A percentile compares a stretch with the other conserved stretches of the same genome.
Conservation (phyloP, 345 rosid species). For the Toxicodendron radicans region DNA sequence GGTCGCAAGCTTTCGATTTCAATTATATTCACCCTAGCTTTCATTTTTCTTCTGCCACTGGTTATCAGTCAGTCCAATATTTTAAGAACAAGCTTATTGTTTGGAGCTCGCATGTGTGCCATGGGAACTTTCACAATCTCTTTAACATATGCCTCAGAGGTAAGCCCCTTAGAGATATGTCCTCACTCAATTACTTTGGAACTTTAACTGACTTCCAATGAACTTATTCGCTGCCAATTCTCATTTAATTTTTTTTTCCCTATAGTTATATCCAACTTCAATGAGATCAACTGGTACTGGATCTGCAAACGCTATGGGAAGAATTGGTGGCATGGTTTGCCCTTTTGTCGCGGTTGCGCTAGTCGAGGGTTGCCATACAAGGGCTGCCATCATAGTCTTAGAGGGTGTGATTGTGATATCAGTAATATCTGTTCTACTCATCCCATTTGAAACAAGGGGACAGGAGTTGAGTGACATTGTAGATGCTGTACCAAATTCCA, state of each 20-base stretch:
- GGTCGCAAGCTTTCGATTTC: slow-evolving; percentile 60
- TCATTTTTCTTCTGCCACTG: slow-evolving; percentile 50
- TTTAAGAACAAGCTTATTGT: slow-evolving; percentile 47
- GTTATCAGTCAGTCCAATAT: slow-evolving; percentile 35
- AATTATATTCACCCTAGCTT: slow-evolving; percentile 38
- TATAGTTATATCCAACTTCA: slow-evolving; percentile 54
- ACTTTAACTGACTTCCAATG: too few species aligned
- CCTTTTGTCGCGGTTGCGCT: slow-evolving; percentile 33
- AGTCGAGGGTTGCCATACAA: slow-evolving; percentile 40
- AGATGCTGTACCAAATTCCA: background rate
- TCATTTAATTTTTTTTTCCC: background rate
- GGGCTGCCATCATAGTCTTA: slow-evolving; percentile 41
- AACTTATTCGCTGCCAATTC: background rate
- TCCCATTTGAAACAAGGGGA: slow-evolving; percentile 62
- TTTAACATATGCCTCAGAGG: slow-evolving; percentile 61
- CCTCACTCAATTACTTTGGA: too few species aligned
- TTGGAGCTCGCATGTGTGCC: slow-evolving; percentile 57
- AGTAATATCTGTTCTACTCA: slow-evolving; percentile 33
- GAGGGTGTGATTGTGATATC: slow-evolving; percentile 36
- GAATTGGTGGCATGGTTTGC: slow-evolving; percentile 62
- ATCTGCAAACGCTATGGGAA: slow-evolving; percentile 53
- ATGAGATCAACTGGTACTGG: slow-evolving; percentile 60
- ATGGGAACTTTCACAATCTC: slow-evolving; percentile 46
- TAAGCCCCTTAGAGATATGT: background rate
- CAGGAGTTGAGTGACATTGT: slow-evolving; percentile 38